Conservation (phyloP, 2,329 filamentous ascomycete genomes). For the Exophiala bonariae region DNA sequence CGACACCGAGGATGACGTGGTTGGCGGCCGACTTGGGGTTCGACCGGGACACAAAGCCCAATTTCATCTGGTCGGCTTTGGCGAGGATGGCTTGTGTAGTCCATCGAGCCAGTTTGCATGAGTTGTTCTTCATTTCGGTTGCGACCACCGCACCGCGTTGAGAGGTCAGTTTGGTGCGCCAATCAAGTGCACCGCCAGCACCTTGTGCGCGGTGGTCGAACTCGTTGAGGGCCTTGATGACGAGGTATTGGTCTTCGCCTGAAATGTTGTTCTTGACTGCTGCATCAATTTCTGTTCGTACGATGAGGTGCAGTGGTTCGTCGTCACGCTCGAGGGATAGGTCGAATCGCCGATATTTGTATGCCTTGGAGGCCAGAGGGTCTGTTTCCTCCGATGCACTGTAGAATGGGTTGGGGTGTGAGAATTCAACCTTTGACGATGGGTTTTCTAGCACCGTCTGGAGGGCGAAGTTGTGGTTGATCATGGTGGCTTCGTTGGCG, state of each 20-base stretch:
- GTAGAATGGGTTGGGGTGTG: constrained; percentile 95
- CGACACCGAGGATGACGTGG: constrained; percentile 91
- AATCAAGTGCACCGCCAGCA: constrained; percentile 91
- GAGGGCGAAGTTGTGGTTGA: constrained; percentile 99
- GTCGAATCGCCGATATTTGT: constrained; percentile 98
- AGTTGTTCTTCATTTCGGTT: constrained; percentile 99
- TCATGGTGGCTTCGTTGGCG: constrained; percentile 96
- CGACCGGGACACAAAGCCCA: constrained; percentile 93
- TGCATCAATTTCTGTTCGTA: constrained; percentile 92
- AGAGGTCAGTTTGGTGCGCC: constrained; percentile 89
- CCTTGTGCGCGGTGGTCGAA: constrained; percentile 98
- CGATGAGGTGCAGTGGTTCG: constrained; percentile 87
- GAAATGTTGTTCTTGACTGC: constrained; percentile 92
- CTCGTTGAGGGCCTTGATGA: constrained; percentile 96
- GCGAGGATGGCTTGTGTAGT: constrained; percentile 95
- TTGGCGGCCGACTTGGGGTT: constrained; percentile 91
- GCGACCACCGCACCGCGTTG: constrained; percentile 96
- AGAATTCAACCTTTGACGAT: constrained; percentile 75
- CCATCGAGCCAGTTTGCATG: constrained; percentile 97
- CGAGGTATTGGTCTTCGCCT: constrained; percentile 87
- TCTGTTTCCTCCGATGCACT: constrained; percentile 90
- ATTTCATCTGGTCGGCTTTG: constrained; percentile 97
- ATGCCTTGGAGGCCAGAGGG: constrained; percentile 90
- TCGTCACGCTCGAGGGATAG: constrained; percentile 87
- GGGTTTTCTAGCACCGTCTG: constrained; percentile 88